Evolutionary conservation across 352 stramenopile species (phyloP), one percentile per base, ranked within the genome.

Genomic region (Phytophthora palmivora): DNA sequence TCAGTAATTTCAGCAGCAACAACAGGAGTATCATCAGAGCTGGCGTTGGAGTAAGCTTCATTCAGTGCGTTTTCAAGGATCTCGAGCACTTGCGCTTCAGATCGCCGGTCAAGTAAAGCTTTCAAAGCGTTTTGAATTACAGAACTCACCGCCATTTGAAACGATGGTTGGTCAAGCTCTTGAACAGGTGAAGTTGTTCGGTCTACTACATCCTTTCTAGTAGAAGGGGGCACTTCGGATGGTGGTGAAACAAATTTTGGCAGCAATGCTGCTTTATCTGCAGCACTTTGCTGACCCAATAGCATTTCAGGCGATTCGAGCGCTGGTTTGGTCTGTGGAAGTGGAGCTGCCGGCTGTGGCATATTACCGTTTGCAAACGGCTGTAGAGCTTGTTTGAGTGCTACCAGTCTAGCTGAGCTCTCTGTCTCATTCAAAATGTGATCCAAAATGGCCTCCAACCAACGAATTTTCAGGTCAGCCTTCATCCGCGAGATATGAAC

Each of bases 401-500:
- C 79, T 33, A 61, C 34, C 22, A 82, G 70, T n/a, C 74, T 74
- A 7, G 66, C 70, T 11, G 76, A 86, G 8, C 57, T 68, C 28
- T 87, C 79, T 1, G 68, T 67, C 24, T 88, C 81, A 1, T 26
- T 77, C 12, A 73, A 32, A 3, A 91, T 55, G 1, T 52, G 59
- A 0, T 76, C 55, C 26, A 91, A 28, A 22, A 90, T 54, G 14
- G 64, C 67, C 8, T 92, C 78, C 28, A 91, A 51, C 83, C 83
- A 91, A 6, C 63, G 58, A 46, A 92, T 78, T 38, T 91, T 92
- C 41, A 76, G 19, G n/a, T 89, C 72, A 6, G 80, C 48, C 16
- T 63, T 69, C 79, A 90, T 85, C 26, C 53, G 37, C 1, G 61
- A 3, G 1, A 90, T 30, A 11, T 77, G 57, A 0, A 38, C 9